Base-by-base conservation (phyloP, 1,139 yeast species). In the Yamadazyma dushanensis region DNA sequence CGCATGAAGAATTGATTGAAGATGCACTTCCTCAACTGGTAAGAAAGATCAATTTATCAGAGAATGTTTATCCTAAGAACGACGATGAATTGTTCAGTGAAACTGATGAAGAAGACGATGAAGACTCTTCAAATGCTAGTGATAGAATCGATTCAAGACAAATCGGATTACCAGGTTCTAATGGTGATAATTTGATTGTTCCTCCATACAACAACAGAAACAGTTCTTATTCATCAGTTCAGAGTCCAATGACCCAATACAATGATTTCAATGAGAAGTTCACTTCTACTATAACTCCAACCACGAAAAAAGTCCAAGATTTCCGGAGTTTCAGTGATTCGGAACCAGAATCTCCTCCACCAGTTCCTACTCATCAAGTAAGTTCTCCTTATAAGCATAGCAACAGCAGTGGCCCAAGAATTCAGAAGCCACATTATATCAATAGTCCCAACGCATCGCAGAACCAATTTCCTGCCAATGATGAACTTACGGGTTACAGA, bases 171-270 rank as follows among this genome's bases (percentile, higher is more conserved):
- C 29, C 45, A 15, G 41, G 34, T 10, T 37, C 45, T 17, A 36
- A 40, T 13, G 29, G 36, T 13, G 37, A 29, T 27, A 41, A 41
- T 5, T 41, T 52, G 35, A 31, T 41, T 51, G 61, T 63, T 9
- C 71, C 70, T 10, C 41, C 49, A 17, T 50, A 51, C 29, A 51
- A 49, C 11, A 54, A 56, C 34, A 51, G 70, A 29, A 59, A 61
- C 46, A 59, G 64, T 37, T 63, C 71, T 38, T 56, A 63, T 43
- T 65, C 74, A 2, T 66, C 73, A 6, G 73, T 69, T 18, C 65
- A 63, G 34, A 66, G 73, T 2, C 76, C 76, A n/a, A 63, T 61
- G 63, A 66, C 82, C 1, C 81, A 78, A 43, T 76, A 74, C 49
- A 56, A 73, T 24, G 80, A 75, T 43, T 74, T 77, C 54, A 71